These are phyloP conservation scores for Insectozyma bohioensis DNA, from an alignment of 1,139 yeast genomes.

Conservation along the genomic window DNA sequence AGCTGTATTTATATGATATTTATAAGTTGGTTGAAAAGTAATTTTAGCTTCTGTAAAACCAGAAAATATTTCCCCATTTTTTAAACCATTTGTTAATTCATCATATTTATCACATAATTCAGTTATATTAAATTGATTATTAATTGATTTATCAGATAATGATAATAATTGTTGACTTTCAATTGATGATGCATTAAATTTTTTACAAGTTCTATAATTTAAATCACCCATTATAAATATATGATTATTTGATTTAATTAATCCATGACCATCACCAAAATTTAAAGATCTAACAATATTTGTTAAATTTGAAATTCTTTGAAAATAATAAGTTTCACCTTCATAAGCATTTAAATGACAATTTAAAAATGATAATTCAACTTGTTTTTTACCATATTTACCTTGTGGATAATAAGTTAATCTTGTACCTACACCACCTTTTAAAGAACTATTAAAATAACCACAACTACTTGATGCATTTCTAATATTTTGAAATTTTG, in stretches of 20 bases:
- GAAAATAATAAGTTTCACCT: constrained; percentile 47
- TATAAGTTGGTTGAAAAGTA: constrained; percentile 74
- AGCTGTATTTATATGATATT: constrained; percentile 51
- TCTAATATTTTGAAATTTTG: constrained; percentile 28
- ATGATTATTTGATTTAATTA: constrained; percentile 57
- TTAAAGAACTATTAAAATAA: constrained; percentile 56
- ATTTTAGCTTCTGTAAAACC: constrained; percentile 68
- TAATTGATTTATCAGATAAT: constrained; percentile 24
- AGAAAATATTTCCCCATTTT: constrained; percentile 47
- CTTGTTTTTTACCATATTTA: constrained; percentile 12
- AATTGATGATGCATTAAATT: constrained; percentile 17
- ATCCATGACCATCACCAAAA: constrained; percentile 60
- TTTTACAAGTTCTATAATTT: constrained; percentile 64
- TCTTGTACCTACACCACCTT: constrained; percentile 72
- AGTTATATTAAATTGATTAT: constrained; percentile 21
- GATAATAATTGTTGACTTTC: constrained; percentile 20
- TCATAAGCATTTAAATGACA: constrained; percentile 80
- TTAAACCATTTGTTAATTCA: constrained; percentile 53
- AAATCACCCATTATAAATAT: constrained; percentile 79
- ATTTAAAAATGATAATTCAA: constrained; percentile 59
- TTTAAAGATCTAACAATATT: constrained; percentile 53
- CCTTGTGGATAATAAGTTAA: constrained; percentile 33
- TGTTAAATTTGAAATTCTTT: constrained; percentile 54
- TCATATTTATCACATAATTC: constrained; percentile 39
- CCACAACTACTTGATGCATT: constrained; percentile 54